Evolutionary conservation across 169 alveolate species (phyloP), one percentile per base, ranked within the genome.

Genomic region (Plasmodium malariae): DNA sequence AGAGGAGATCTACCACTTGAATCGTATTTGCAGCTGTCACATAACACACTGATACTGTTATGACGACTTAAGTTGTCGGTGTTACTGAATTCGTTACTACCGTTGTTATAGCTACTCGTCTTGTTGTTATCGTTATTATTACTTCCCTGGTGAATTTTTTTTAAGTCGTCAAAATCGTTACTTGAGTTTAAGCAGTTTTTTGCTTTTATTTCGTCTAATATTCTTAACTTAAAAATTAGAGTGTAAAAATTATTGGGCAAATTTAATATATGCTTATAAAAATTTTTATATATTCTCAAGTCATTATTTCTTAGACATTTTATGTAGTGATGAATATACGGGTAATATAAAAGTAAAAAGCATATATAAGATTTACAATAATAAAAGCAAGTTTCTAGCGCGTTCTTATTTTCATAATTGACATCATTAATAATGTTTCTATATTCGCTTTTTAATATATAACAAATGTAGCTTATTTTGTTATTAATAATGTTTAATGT

Each of bases 361-460:
- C 74, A 37, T 43, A 85, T 69, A 43, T 69, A 85, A 0, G 87
- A 26, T 71, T 85, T 85, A 36, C 87, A 85, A 45, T 85, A 55
- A 57, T 85, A 85, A 60, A 85, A 85, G 60, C 92, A 85, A 6
- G 40, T 68, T 57, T 85, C 92, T 57, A 85, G 9, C 1, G 92
- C 21, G 12, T 60, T 28, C n/a, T 40, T 85, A 69, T 68, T 62
- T 43, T 85, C 92, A 43, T 40, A 57, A 34, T 71, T 85, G 1
- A 54, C 65, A 34, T 85, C 92, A 70, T 85, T 85, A 2, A 85
- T 54, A 17, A 68, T 85, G 40, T 49, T 51, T 30, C 92, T 34
- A 34, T 85, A 40, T n/a, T 85, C 74, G 37, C 92, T 85, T 69
- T 85, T 85, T 40, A 85, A 85, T 14, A 85, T 85, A 12, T 85